phyloP scores from a whole-genome alignment of 2,329 filamentous ascomycete genomes.

The Chaetomium strumarium region DNA sequence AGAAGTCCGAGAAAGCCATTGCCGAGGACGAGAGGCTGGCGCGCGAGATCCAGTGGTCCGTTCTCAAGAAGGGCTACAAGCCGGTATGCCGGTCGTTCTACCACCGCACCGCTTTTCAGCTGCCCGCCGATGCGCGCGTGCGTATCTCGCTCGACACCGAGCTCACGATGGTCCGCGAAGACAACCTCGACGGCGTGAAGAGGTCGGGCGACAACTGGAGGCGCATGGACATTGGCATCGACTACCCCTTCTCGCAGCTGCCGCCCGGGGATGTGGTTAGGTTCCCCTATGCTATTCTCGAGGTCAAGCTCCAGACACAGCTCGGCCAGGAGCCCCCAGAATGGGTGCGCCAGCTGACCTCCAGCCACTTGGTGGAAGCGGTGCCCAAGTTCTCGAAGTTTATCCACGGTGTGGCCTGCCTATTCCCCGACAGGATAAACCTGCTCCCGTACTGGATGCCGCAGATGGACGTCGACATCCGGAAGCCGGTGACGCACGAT shows the following conservation, averaged over 20 bases:
- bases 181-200: slow-evolving; percentile 76
- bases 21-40: slow-evolving; percentile 85
- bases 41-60: slow-evolving; percentile 87
- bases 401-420: slow-evolving; percentile 84
- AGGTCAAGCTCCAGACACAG: slow-evolving; percentile 97
- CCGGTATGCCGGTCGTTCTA: slow-evolving; percentile 96
- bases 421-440: slow-evolving; percentile 83
- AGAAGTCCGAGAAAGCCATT: slow-evolving; percentile 88
- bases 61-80: slow-evolving; percentile 77
- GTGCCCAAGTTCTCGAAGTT: slow-evolving; percentile 99
- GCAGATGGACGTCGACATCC: slow-evolving; percentile 96
- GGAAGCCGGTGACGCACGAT: slow-evolving; percentile 79
- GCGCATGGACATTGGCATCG: slow-evolving; percentile 94
- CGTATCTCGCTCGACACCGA: slow-evolving; percentile 96
- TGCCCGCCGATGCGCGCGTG: slow-evolving; percentile 91
- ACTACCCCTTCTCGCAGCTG: slow-evolving; percentile 87
- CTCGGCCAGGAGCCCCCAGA: slow-evolving; percentile 90
- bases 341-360: slow-evolving; percentile 90
- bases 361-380: slow-evolving; percentile 94
- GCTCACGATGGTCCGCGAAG: slow-evolving; percentile 88
- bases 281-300: slow-evolving; percentile 92
- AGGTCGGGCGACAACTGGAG: slow-evolving; percentile 88
- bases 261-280: slow-evolving; percentile 78
- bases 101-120: slow-evolving; percentile 94
- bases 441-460: slow-evolving; percentile 96